Conservation (phyloP, 169 alveolate species). For the Cryptosporidium tyzzeri region DNA sequence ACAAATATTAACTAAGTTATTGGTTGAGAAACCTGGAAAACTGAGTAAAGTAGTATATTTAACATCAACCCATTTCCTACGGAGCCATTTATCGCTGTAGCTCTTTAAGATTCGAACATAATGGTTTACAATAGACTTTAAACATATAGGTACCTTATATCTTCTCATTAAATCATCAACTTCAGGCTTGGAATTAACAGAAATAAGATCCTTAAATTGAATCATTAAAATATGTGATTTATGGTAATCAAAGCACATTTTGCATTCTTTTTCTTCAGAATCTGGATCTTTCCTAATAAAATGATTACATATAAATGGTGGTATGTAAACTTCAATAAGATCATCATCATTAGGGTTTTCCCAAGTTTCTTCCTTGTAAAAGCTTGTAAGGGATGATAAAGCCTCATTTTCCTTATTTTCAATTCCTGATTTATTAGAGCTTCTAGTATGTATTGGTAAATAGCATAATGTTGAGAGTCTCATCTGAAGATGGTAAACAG, state of each 20-base stretch:
- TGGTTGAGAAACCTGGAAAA: conserved; percentile 74
- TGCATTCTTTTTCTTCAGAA: conserved; percentile 40
- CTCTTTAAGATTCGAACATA: conserved; percentile 45
- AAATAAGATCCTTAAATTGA: conserved; percentile 36
- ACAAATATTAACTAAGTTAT: conserved; percentile 67
- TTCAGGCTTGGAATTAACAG: conserved; percentile 20
- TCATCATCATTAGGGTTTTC: conserved; percentile 48
- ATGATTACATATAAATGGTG: conserved; percentile 69
- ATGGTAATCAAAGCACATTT: conserved; percentile 63
- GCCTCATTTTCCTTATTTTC: background rate
- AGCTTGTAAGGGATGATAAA: conserved; percentile 5
- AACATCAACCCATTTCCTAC: conserved; percentile 71
- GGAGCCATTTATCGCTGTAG: conserved; percentile 58
- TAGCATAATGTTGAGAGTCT: conserved; percentile 65
- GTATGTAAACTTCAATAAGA: conserved; percentile 50
- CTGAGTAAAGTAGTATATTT: conserved; percentile 64
- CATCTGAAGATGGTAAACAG: conserved; percentile 73
- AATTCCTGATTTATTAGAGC: background rate
- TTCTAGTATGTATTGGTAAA: conserved; percentile 33
- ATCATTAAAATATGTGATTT: conserved; percentile 58
- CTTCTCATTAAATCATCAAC: conserved; percentile 45
- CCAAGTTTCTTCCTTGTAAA: conserved; percentile 61
- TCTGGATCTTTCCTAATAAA: background rate
- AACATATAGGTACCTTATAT: conserved; percentile 52
- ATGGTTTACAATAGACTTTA: conserved; percentile 40